These are phyloP conservation scores for Penicillium angulare DNA, from an alignment of 495 filamentous ascomycete species.

Conservation along the genomic window DNA sequence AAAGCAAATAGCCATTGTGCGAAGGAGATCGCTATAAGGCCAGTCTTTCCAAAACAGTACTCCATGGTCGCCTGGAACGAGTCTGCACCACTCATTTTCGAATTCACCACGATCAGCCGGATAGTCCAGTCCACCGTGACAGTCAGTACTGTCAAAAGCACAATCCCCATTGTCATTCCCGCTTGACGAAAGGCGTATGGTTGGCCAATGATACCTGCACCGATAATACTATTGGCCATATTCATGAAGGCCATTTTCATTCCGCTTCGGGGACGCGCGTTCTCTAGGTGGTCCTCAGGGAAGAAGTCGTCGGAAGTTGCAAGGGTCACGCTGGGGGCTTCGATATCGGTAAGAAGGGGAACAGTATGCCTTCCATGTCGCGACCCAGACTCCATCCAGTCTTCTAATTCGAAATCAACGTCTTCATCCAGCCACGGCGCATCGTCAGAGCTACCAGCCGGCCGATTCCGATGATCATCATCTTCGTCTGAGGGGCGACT, in stretches of 20 bases:
- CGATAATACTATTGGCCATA: slow-evolving; percentile 98
- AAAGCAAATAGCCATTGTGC: slow-evolving; percentile 99
- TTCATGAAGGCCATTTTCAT: slow-evolving; percentile 87
- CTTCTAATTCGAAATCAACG: slow-evolving; percentile 46
- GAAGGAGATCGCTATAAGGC: slow-evolving; percentile 81
- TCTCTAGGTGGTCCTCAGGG: slow-evolving; percentile 59
- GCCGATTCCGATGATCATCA: slow-evolving; percentile 36
- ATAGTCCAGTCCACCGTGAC: slow-evolving; percentile 94
- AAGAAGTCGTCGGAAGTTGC: slow-evolving; percentile 61
- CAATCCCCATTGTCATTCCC: slow-evolving; percentile 73
- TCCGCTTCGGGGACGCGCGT: slow-evolving; percentile 62
- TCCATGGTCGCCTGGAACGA: slow-evolving; percentile 95
- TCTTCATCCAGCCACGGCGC: slow-evolving; percentile 55
- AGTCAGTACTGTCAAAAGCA: slow-evolving; percentile 77
- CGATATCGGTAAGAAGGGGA: slow-evolving; percentile 80
- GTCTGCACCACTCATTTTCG: slow-evolving; percentile 85
- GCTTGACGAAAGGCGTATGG: slow-evolving; percentile 93
- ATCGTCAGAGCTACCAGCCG: slow-evolving; percentile 42
- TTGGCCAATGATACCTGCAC: slow-evolving; percentile 95
- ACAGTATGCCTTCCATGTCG: slow-evolving; percentile 48
- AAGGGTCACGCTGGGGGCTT: slow-evolving; percentile 84
- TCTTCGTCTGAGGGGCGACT: slow-evolving; percentile 36
- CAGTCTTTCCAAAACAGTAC: slow-evolving; percentile 83
- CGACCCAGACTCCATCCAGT: slow-evolving; percentile 19
- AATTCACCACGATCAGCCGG: slow-evolving; percentile 91